Evolutionary conservation across 129 eudicot genomes (phyloP), one percentile per base, ranked within the genome.

Genomic region (carrot (Daucus carota)): DNA sequence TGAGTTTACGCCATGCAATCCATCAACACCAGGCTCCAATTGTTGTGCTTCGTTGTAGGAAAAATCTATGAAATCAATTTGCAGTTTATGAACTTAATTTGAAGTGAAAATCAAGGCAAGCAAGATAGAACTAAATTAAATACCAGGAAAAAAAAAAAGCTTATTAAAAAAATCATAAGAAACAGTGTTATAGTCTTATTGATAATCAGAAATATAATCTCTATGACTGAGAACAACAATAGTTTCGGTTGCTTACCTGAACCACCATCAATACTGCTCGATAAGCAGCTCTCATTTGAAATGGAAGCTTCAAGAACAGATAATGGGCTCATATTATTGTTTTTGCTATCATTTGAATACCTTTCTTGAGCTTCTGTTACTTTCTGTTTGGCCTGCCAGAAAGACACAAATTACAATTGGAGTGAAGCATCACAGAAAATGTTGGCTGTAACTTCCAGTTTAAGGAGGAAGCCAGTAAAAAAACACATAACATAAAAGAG

Each of bases 261-360:
- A 86, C 81, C 78, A 80, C 87, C 93, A 59, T 86, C 93, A 31
- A 81, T 42, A 75, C 96, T 89, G 85, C 92, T 95, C 71, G 96
- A 95, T 45, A 77, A 67, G 73, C 94, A 86, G 79, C 97, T 95
- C 74, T 95, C 97, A 75, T 84, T 89, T 78, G 95, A 90, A 81
- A 95, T 86, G 22, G 86, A 86, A 80, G 92, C 87, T 80, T 92
- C 96, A 80, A 95, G 96, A 80, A 95, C 97, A 40, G 94, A 92
- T 80, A 88, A 97, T 22, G 99, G 99, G 83, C 99, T 95, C 46
- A 85, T 81, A 79, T 88, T 88, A 52, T 87, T 82, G 24, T 32
- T 40, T 32, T 78, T 63, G 40, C 18, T 63, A 63, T 63, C 84
- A 41, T 22, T 81, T 41, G 78, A 69, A 77, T 66, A 60, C 62